Percentiles rank a stretch among this genome's conserved stretches.
Evolutionary conservation across 495 filamentous ascomycete species (phyloP).

Genomic region (Penicillium diatomitis): DNA sequence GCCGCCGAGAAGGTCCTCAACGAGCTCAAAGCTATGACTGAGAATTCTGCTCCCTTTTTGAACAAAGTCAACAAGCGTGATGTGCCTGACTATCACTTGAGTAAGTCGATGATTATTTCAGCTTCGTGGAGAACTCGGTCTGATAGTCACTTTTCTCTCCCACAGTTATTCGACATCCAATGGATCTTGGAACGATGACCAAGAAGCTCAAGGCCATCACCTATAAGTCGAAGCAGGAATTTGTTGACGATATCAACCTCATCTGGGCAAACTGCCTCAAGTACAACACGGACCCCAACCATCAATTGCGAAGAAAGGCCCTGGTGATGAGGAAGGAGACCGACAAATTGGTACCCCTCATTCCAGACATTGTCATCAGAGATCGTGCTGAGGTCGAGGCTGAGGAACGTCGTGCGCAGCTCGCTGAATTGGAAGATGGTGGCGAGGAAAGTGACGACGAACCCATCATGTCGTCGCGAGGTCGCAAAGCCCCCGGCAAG

Average conservation of each 20-base stretch:
- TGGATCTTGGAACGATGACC: constrained; percentile 96
- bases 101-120: constrained; percentile 36
- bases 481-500: constrained; percentile 76
- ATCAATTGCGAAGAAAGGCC: constrained; percentile 86
- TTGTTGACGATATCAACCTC: constrained; percentile 82
- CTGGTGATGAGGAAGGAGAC: constrained; percentile 94
- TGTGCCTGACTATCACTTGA: constrained; percentile 86
- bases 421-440: constrained; percentile 61
- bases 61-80: constrained; percentile 92
- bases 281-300: constrained; percentile 85
- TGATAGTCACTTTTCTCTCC: constrained; percentile 10
- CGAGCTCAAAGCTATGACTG: constrained; percentile 91
- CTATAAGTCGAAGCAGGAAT: constrained; percentile 93
- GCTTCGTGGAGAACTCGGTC: no score
- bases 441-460: constrained; percentile 92
- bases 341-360: constrained; percentile 87
- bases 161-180: constrained; percentile 88
- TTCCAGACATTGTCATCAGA: constrained; percentile 82
- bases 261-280: constrained; percentile 96
- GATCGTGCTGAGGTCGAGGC: constrained; percentile 94
- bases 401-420: constrained; percentile 78
- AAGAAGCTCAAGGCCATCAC: constrained; percentile 85
- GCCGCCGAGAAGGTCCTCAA: constrained; percentile 90
- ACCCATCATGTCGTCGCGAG: constrained; percentile 94
- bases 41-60: constrained; percentile 89